These are phyloP conservation scores for Aspergillus tamarii DNA, from an alignment of 2,329 filamentous ascomycete genomes.

Conservation along the genomic window DNA sequence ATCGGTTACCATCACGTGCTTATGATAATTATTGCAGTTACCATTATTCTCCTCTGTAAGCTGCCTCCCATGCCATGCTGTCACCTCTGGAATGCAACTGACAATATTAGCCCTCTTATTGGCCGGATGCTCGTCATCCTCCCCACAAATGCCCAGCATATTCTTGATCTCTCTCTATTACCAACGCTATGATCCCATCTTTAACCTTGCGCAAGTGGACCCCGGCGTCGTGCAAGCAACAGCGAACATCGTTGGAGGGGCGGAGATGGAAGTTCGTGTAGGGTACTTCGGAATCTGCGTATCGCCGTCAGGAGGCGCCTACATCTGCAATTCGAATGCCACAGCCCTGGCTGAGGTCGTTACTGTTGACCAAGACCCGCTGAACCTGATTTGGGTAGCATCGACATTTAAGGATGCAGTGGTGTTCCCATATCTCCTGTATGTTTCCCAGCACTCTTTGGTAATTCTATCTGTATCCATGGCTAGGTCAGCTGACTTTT, in stretches of 20 bases:
- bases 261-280: constrained; percentile 84
- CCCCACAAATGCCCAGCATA: constrained; percentile 90
- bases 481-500: not conserved
- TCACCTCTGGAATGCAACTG: constrained; percentile 21
- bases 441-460: constrained; percentile 44
- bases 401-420: constrained; percentile 98
- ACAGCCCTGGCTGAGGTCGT: constrained; percentile 89
- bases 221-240: constrained; percentile 85
- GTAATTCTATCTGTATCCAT: not conserved
- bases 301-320: constrained; percentile 85
- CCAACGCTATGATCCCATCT: constrained; percentile 78
- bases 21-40: constrained; percentile 93
- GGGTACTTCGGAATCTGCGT: constrained; percentile 99
- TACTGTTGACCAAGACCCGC: constrained; percentile 85
- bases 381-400: constrained; percentile 97
- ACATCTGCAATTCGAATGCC: constrained; percentile 96
- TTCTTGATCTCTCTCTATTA: constrained; percentile 99
- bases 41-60: constrained; percentile 94
- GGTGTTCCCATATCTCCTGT: constrained; percentile 96
- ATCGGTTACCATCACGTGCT: constrained; percentile 81
- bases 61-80: constrained; percentile 23
- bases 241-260: constrained; percentile 83
- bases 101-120: constrained; percentile 74
- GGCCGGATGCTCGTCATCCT: constrained; percentile 95
- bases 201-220: constrained; percentile 85